These are phyloP conservation scores for Castanea mollissima DNA, from an alignment of 306 rosid genomes.

Conservation along the genomic window DNA sequence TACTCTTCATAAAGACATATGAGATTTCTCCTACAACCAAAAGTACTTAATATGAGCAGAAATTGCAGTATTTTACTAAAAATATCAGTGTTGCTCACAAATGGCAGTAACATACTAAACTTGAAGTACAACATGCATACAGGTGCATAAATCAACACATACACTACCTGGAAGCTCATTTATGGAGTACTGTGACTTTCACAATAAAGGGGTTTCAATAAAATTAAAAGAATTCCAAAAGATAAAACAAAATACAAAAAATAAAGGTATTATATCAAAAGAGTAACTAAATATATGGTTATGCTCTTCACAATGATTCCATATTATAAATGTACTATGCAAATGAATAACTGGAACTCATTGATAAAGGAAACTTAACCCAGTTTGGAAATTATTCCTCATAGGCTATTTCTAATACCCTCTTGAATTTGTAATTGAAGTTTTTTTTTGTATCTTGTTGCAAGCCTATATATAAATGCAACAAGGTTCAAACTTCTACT, in stretches of 20 bases:
- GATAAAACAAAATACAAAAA: too few relatives aligned
- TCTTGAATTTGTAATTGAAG: not conserved
- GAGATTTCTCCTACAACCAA: slow-evolving; percentile 65
- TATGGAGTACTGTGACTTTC: not conserved
- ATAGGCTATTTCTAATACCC: not conserved
- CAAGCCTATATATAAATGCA: not conserved
- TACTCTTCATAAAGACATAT: slow-evolving; percentile 50
- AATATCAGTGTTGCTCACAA: not conserved
- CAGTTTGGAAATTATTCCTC: not conserved
- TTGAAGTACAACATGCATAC: not conserved
- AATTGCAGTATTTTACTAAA: not conserved
- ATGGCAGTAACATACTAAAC: not conserved
- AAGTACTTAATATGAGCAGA: slow-evolving; percentile 20
- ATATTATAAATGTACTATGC: too few relatives aligned
- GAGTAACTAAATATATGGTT: too few relatives aligned
- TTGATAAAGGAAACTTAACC: not conserved
- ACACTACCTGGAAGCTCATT: not conserved
- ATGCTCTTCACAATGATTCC: too few relatives aligned
- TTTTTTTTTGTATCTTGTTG: too few relatives aligned
- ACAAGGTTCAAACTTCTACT: not conserved
- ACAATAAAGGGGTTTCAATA: not conserved
- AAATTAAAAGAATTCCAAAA: too few relatives aligned
- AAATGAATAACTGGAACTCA: not conserved
- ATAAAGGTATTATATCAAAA: too few relatives aligned
- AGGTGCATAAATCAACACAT: not conserved